These are phyloP conservation scores for Bruguiera parviflora DNA, from an alignment of 345 rosid species.

Conservation along the genomic window DNA sequence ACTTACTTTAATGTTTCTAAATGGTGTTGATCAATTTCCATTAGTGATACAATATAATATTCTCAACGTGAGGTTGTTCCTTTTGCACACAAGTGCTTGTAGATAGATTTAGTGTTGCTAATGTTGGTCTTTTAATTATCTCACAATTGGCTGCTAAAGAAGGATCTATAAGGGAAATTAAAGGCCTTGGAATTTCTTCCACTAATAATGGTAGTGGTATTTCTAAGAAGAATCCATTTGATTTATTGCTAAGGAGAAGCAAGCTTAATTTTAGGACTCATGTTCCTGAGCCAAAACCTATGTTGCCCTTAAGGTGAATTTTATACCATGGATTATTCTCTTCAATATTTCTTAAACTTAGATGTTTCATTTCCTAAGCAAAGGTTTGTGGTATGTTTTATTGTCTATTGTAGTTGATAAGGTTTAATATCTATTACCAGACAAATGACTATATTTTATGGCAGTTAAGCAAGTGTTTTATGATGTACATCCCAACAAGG, in stretches of 20 bases:
- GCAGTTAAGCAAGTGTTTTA: slow-evolving; percentile 98
- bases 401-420: slow-evolving; percentile 42
- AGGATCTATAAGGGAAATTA: slow-evolving; percentile 95
- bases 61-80: slow-evolving; percentile 59
- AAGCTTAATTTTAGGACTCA: slow-evolving; percentile 37
- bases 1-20: slow-evolving; percentile 40
- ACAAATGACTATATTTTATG: slow-evolving; percentile 96
- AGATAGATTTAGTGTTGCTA: slow-evolving; percentile 62
- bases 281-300: slow-evolving; percentile 46
- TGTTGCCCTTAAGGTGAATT: slow-evolving; percentile 56
- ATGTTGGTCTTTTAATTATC: slow-evolving; percentile 46
- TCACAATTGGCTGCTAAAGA: slow-evolving; percentile 88
- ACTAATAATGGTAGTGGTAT: slow-evolving; percentile 28
- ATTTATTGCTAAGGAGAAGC: slow-evolving; percentile 39
- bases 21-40: slow-evolving; percentile 47
- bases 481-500: slow-evolving; percentile 95
- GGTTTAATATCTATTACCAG: slow-evolving; percentile 48
- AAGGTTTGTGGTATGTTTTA: background rate
- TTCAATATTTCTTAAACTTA: background rate
- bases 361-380: background rate
- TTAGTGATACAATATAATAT: slow-evolving; percentile 47
- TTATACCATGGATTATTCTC: slow-evolving; percentile 5
- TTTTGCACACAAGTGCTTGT: slow-evolving; percentile 54
- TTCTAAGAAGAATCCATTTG: slow-evolving; percentile 40
- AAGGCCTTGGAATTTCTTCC: slow-evolving; percentile 58